phyloP scores from a whole-genome alignment of 257 asterid genomes.

The Ilex aquifolium region DNA sequence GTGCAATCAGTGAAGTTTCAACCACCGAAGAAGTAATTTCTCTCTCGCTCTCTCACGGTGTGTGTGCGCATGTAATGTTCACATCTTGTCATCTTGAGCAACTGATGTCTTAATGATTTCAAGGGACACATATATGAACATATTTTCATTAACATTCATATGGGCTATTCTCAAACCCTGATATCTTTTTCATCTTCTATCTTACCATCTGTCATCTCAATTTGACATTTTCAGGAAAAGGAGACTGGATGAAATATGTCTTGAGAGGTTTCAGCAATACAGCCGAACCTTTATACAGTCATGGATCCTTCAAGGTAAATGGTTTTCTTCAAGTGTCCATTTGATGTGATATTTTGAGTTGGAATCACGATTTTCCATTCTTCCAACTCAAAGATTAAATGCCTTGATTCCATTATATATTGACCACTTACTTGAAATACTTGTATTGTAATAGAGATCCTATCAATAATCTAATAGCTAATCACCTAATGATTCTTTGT shows the following conservation, averaged over 20 bases:
- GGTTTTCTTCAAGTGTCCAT: slow-evolving; percentile 8
- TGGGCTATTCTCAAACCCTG: too few relatives aligned
- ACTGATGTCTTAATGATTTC: background rate
- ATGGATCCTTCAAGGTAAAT: slow-evolving; percentile 85
- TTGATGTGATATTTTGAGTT: background rate
- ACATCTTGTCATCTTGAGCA: background rate
- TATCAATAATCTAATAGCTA: too few relatives aligned
- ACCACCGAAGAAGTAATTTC: slow-evolving; percentile 61
- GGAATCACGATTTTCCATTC: too few relatives aligned
- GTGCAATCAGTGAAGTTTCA: slow-evolving; percentile 44
- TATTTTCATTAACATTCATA: too few relatives aligned
- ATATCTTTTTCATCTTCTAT: background rate
- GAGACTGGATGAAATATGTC: slow-evolving; percentile 89
- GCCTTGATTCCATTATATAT: too few relatives aligned
- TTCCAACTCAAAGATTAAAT: too few relatives aligned
- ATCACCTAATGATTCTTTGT: too few relatives aligned
- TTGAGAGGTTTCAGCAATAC: slow-evolving; percentile 83
- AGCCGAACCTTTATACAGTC: slow-evolving; percentile 88
- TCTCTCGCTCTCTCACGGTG: slow-evolving; percentile 3
- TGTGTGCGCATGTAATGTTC: background rate
- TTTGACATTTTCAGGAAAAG: slow-evolving; percentile 49
- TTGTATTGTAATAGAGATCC: too few relatives aligned
- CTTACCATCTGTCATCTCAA: background rate
- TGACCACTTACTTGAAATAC: too few relatives aligned
- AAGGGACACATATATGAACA: background rate